Conservation (phyloP, 148 eudicot genomes). For the Hydrangea macrophylla region DNA sequence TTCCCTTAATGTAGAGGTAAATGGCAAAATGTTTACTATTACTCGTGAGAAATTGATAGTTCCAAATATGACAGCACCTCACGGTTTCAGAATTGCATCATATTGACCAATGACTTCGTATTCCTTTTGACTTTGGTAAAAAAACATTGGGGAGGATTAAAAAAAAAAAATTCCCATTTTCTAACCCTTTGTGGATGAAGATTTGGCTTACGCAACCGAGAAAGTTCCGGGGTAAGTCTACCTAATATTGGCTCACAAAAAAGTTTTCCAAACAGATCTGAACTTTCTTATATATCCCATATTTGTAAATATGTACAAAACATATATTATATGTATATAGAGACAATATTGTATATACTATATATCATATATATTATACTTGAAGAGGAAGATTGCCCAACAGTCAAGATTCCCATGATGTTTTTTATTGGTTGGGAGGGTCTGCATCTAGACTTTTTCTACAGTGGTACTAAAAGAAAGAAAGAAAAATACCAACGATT, state of each 20-base stretch:
- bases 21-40: no score
- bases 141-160: no score
- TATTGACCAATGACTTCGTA: not conserved
- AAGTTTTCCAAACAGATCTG: not conserved
- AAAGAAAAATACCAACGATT: no score
- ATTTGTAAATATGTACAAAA: not conserved
- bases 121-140: not conserved
- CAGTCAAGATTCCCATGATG: not conserved
- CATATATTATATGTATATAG: no score
- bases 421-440: not conserved
- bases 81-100: not conserved
- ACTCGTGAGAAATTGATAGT: no score
- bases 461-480: no score
- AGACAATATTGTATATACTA: no score
- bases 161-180: no score
- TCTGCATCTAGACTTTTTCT: not conserved
- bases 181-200: not conserved
- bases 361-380: no score
- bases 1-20: no score
- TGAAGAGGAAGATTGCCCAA: not conserved
- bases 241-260: not conserved
- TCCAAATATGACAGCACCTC: no score
- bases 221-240: not conserved
- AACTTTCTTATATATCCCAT: not conserved
- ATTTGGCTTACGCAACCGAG: not conserved